Conservation (phyloP, 140 eudicot genomes). For the Stevia rebaudiana region DNA sequence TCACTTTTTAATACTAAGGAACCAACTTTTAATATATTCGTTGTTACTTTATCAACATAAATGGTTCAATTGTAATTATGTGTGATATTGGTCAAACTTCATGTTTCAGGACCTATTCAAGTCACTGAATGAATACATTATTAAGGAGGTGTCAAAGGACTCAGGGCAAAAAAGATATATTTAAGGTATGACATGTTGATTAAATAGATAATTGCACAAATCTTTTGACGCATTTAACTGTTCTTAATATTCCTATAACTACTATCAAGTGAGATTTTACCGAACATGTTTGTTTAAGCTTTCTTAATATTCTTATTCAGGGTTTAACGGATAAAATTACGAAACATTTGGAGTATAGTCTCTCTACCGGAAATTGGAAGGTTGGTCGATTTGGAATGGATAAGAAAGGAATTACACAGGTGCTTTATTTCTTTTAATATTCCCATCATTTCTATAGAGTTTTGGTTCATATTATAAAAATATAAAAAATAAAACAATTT, state of each 20-base stretch:
- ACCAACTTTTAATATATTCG: too few relatives aligned
- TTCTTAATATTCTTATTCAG: conserved; percentile 27
- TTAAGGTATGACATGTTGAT: conserved; percentile 39
- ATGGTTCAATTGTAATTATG: conserved; percentile 4
- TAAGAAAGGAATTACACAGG: conserved; percentile 89
- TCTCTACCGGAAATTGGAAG: conserved; percentile 91
- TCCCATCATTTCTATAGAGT: background rate
- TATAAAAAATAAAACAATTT: conserved; percentile 12
- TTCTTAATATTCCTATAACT: background rate
- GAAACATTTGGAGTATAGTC: conserved; percentile 59
- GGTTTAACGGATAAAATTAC: conserved; percentile 35
- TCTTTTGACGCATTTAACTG: background rate
- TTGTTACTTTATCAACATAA: conserved; percentile 4
- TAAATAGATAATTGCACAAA: conserved; percentile 12
- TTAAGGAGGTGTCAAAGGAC: too few relatives aligned
- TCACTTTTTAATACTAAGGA: too few relatives aligned
- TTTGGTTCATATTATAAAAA: background rate
- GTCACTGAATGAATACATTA: conserved; percentile 66
- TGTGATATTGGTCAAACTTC: conserved; percentile 2
- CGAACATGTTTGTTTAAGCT: too few relatives aligned
- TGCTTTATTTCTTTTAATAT: conserved; percentile 9
- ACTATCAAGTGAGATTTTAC: too few relatives aligned
- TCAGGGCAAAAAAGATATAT: too few relatives aligned
- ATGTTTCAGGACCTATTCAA: conserved; percentile 74
- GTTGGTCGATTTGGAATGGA: conserved; percentile 63